phyloP scores from a whole-genome alignment of 768 basidiomycete species.

The Mrakia gelida region DNA sequence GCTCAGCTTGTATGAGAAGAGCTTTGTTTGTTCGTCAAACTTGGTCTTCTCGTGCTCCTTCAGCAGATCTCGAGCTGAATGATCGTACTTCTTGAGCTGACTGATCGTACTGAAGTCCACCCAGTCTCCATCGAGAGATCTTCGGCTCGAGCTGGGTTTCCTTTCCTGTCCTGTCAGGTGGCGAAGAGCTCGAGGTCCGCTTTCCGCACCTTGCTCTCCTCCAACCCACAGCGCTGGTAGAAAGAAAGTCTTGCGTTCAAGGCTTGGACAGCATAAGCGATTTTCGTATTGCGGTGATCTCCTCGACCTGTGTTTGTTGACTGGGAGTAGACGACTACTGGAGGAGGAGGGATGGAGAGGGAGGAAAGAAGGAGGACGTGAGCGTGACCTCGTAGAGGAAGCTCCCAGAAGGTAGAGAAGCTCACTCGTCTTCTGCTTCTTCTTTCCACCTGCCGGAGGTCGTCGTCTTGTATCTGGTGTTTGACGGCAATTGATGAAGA shows the following conservation, averaged over 20 bases:
- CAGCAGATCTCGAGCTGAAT: too few species aligned
- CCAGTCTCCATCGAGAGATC: slow-evolving; percentile 80
- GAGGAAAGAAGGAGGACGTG: neutral
- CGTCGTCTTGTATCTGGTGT: neutral
- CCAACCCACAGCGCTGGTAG: neutral
- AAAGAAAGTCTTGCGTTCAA: slow-evolving; percentile 59
- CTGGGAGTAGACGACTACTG: slow-evolving; percentile 78
- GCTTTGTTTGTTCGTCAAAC: slow-evolving; percentile 74
- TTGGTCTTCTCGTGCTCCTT: slow-evolving; percentile 71
- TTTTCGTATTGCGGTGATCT: slow-evolving; percentile 75
- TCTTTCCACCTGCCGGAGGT: neutral
- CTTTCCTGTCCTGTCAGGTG: slow-evolving; percentile 24
- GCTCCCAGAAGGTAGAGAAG: neutral
- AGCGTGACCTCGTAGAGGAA: neutral
- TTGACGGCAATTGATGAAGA: neutral
- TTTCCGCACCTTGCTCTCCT: neutral
- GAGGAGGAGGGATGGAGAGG: slow-evolving; percentile 1
- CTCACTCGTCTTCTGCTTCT: slow-evolving; percentile 1
- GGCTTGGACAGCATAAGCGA: slow-evolving; percentile 75
- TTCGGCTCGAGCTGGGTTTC: slow-evolving; percentile 76
- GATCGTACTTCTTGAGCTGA: too few species aligned
- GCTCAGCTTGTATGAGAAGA: slow-evolving; percentile 76
- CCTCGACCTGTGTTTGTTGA: slow-evolving; percentile 80
- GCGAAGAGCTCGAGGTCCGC: neutral
- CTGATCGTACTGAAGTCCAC: slow-evolving; percentile 63